Evolutionary conservation across 2,329 filamentous ascomycete species (phyloP), one percentile per base, ranked within the genome.

Genomic region (Fusarium guadeloupense): DNA sequence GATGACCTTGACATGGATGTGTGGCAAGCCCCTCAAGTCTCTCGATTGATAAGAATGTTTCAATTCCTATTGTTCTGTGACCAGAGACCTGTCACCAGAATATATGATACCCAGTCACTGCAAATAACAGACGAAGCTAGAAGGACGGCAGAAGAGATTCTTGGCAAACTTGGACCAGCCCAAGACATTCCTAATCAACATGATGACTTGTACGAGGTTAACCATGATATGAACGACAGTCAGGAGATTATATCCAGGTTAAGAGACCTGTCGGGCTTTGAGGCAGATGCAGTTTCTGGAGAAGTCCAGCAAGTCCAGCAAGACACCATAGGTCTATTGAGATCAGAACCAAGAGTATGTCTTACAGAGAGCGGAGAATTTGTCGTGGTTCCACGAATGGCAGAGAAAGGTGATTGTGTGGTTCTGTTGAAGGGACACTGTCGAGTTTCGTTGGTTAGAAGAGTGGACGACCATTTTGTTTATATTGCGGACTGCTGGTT

Each of bases 221-320:
- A n/a, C n/a, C n/a, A n/a, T n/a, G n/a, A n/a, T n/a, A n/a, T n/a
- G n/a, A n/a, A n/a, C n/a, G n/a, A n/a, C n/a, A n/a, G n/a, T n/a
- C n/a, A n/a, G n/a, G n/a, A n/a, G n/a, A n/a, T n/a, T n/a, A n/a
- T n/a, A n/a, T n/a, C n/a, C n/a, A n/a, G 6, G 2, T 5, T 38
- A 3, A 14, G 20, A 31, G 16, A 51, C 0, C 28, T 4, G 0
- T 3, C 13, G 0, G 37, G 23, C 10, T 38, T 48, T 6, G 20
- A 16, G 20, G 3, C 10, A 4, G 4, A 10, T 3, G 16, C 20
- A 1, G 1, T n/a, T n/a, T n/a, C n/a, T n/a, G n/a, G n/a, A n/a
- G n/a, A n/a, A 0, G 10, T 28, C 0, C 3, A 7, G 25, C 3
- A n/a, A 3, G 10, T 42, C 0, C 17, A 43, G 0, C 1, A 4